These are phyloP conservation scores for Amanita thiersii DNA, from an alignment of 768 basidiomycete genomes.

Conservation along the genomic window DNA sequence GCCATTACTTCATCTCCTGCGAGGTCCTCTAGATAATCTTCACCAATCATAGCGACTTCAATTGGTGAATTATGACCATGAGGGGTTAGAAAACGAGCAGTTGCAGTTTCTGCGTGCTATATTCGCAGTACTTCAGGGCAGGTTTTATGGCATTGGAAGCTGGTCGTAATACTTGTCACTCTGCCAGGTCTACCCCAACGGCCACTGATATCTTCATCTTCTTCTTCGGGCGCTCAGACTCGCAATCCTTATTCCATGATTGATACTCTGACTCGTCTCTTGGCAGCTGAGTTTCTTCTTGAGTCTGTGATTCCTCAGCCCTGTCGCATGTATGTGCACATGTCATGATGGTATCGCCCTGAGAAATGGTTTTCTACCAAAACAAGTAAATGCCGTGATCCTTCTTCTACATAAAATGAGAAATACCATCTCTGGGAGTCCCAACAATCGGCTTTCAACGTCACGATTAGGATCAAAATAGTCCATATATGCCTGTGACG, in stretches of 20 bases:
- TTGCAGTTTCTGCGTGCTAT: background rate
- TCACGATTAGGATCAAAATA: constrained; percentile 61
- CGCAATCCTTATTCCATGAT: constrained; percentile 20
- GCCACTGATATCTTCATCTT: constrained; percentile 69
- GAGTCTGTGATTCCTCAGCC: constrained; percentile 25
- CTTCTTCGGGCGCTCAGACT: constrained; percentile 34
- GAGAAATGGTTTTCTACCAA: constrained; percentile 13
- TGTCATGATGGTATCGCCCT: constrained; percentile 6
- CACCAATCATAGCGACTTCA: constrained; percentile 36
- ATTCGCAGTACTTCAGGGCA: constrained; percentile 6
- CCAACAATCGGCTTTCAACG: constrained; percentile 53
- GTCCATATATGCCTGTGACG: constrained; percentile 43
- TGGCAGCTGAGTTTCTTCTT: constrained; percentile 21
- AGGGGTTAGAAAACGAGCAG: constrained; percentile 27
- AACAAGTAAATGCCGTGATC: too few relatives aligned
- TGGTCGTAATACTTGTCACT: constrained; percentile 28
- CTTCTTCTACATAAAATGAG: constrained; percentile 7
- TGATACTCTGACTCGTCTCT: constrained; percentile 21
- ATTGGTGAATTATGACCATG: constrained; percentile 25
- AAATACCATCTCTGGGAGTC: constrained; percentile 47
- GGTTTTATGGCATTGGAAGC: constrained; percentile 1
- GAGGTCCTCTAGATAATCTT: constrained; percentile 48
- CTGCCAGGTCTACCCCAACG: constrained; percentile 64
- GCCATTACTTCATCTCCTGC: constrained; percentile 88
- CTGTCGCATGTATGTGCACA: background rate